Percentiles rank a stretch among this genome's conserved stretches.
Conservation (phyloP, 345 rosid species). For the Rubroshorea leprosula region DNA sequence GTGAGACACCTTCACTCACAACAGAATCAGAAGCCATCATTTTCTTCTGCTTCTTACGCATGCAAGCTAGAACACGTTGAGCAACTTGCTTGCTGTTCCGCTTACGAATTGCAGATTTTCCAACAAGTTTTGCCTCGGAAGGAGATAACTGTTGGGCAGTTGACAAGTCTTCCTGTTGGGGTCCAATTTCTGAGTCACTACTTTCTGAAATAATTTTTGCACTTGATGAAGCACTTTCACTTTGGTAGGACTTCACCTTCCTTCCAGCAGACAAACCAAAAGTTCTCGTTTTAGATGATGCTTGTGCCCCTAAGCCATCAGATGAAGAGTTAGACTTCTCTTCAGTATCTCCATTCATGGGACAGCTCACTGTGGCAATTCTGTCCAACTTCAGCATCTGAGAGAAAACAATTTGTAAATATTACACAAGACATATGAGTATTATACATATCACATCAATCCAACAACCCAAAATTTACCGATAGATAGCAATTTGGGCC, state of each 20-base stretch:
- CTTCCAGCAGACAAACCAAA: slow-evolving; percentile 43
- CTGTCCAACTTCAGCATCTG: slow-evolving; percentile 64
- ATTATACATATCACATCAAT: background rate
- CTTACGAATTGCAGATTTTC: slow-evolving; percentile 55
- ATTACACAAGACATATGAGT: background rate
- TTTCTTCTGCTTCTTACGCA: slow-evolving; percentile 83
- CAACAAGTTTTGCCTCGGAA: slow-evolving; percentile 52
- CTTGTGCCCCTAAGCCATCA: slow-evolving; percentile 41
- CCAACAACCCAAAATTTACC: slow-evolving; percentile 35
- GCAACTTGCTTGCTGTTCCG: slow-evolving; percentile 90
- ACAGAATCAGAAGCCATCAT: slow-evolving; percentile 59
- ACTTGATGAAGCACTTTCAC: slow-evolving; percentile 94
- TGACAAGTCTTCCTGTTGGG: slow-evolving; percentile 40
- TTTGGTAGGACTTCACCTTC: slow-evolving; percentile 57
- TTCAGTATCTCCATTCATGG: slow-evolving; percentile 38
- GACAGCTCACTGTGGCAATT: slow-evolving; percentile 23
- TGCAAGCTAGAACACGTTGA: slow-evolving; percentile 68
- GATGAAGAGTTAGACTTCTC: slow-evolving; percentile 48
- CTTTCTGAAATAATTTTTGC: slow-evolving; percentile 68
- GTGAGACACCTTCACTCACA: slow-evolving; percentile 52
- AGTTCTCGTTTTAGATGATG: slow-evolving; percentile 44
- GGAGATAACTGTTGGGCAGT: slow-evolving; percentile 38
- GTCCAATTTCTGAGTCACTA: slow-evolving; percentile 85
- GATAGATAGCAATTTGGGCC: slow-evolving; percentile 68
- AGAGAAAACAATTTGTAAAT: slow-evolving; percentile 12